Evolutionary conservation across 2,329 filamentous ascomycete genomes (phyloP).

Genomic region (Botrytis deweyae): DNA sequence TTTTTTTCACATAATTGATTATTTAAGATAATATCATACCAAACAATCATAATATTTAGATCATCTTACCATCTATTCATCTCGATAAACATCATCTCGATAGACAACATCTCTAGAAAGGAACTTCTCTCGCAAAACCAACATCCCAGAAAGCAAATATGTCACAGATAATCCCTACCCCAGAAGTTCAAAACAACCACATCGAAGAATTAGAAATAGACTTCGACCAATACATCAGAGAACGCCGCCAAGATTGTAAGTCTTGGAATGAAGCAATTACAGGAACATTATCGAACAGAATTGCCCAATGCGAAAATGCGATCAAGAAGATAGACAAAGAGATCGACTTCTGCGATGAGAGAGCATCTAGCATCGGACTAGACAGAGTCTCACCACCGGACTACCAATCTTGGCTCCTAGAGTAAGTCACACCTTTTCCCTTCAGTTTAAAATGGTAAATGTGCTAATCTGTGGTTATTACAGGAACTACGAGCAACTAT

Average conservation of each 20-base stretch:
- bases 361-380: neutral
- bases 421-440: neutral
- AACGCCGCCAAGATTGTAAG: neutral
- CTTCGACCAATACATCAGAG: neutral
- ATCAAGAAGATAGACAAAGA: neutral
- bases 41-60: neutral
- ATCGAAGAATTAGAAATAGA: neutral
- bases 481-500: neutral
- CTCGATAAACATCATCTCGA: neutral
- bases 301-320: neutral
- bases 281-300: neutral
- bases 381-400: neutral
- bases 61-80: neutral
- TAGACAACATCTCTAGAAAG: neutral
- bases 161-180: neutral
- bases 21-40: neutral
- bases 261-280: neutral
- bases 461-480: neutral
- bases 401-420: neutral
- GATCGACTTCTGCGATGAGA: neutral
- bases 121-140: neutral
- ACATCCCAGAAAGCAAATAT: neutral
- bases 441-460: neutral
- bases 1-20: neutral
- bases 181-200: neutral